Evolutionary conservation across 306 rosid species (phyloP), one percentile per base, ranked within the genome.

Genomic region (Canavalia gladiata): DNA sequence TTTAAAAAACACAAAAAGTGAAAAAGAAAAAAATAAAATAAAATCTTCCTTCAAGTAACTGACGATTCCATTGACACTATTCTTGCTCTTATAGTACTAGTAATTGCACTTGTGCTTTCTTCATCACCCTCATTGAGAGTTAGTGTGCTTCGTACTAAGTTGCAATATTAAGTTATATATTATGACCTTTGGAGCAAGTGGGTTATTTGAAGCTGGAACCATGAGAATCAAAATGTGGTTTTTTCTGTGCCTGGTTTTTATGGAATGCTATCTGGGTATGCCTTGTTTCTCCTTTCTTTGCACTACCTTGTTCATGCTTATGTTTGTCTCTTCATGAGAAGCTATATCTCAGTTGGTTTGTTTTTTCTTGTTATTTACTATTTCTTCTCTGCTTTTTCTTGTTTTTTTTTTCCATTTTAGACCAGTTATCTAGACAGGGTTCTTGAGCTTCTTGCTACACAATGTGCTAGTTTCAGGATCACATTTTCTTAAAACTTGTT

Each of bases 191-290:
- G 49, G 31, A 80, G 31, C 72, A 56, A 64, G 11, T 33, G 45
- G 33, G 31, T 50, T 57, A 35, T 31, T 83, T 76, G 52, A 72
- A 71, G 78, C 52, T 75, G 29, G 4, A 73, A 73, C 18, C 33
- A 88, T 90, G 94, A 81, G 68, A 64, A 83, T 41, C 78, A 86
- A 76, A 59, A 10, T 83, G 6, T 87, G 92, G 87, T 72, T 83
- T 87, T 85, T 87, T 66, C 84, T 80, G 37, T 54, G 67, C 78
- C 34, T 94, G 31, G 34, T 86, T 71, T 76, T 90, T 71, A 52
- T 90, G 72, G 70, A 88, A 75, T 83, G 84, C 83, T 80, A 43
- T 67, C 81, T 91, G 81, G 91, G 98, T 94, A 89, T 83, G 89
- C 25, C 83, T 34, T 86, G 30, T 83, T 50, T 72, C 72, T 74